phyloP scores from a whole-genome alignment of 169 alveolate species.

The Babesia ovata region DNA sequence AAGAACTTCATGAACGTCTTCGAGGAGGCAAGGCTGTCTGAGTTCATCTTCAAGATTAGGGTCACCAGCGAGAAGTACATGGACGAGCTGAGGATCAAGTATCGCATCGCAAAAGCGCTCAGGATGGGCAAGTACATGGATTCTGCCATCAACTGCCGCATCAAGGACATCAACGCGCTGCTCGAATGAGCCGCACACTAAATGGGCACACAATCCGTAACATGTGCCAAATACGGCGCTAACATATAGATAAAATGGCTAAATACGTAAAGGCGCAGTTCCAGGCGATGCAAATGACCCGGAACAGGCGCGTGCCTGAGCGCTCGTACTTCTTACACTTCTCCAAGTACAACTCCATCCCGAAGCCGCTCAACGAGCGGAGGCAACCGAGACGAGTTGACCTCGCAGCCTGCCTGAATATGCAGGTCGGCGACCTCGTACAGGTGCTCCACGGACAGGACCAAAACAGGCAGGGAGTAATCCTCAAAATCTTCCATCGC shows the following conservation, averaged over 20 bases:
- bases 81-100: conserved; percentile 59
- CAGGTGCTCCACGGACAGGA: conserved; percentile 87
- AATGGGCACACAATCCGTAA: background rate
- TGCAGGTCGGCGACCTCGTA: conserved; percentile 84
- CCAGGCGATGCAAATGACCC: conserved; percentile 76
- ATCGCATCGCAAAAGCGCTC: conserved; percentile 46
- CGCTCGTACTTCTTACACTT: conserved; percentile 75
- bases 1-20: conserved; percentile 57
- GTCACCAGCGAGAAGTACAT: conserved; percentile 55
- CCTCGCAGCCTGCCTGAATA: conserved; percentile 77
- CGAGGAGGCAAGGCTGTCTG: conserved; percentile 69
- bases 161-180: conserved; percentile 42
- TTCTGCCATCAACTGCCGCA: conserved; percentile 31
- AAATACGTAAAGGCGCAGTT: conserved; percentile 76
- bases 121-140: conserved; percentile 34
- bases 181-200: background rate
- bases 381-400: conserved; percentile 77
- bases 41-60: conserved; percentile 51
- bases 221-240: background rate
- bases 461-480: conserved; percentile 83
- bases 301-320: conserved; percentile 72
- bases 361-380: conserved; percentile 77
- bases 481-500: conserved; percentile 78
- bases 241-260: conserved; percentile 64
- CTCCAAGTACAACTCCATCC: conserved; percentile 81